Evolutionary conservation across 768 basidiomycete genomes (phyloP), one percentile per base, ranked within the genome.

Genomic region (Rhizopogon rudus): DNA sequence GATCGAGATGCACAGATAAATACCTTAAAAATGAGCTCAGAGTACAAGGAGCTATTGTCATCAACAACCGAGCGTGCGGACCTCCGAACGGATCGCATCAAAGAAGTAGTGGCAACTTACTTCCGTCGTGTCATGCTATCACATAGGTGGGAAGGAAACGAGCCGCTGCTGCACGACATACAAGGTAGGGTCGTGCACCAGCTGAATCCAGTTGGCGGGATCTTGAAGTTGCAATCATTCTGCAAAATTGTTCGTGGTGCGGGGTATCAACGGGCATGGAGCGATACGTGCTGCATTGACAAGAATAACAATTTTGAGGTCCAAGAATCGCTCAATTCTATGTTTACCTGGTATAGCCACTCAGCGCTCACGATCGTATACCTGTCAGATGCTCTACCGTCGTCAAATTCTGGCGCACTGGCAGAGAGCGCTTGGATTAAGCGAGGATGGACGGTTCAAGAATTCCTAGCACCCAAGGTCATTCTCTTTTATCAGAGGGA

Each of bases 391-490:
- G 40, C n/a, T n/a, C 40, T 6, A 5, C 16, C n/a, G n/a, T 40
- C 40, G 5, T 16, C 40, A 2, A 6, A 8, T 16, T 3, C 40
- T n/a, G 40, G 40, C 2, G 16, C 40, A 40, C n/a, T 40, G 16
- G n/a, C n/a, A n/a, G n/a, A 8, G 1, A 40, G 40, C 16, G 40
- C 3, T n/a, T 40, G 35, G 35, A 35, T 35, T 13, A 35, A 13
- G 12, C 9, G 65, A 39, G 65, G 64, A 3, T 67, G 65, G 66
- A 67, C 65, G 5, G 57, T 67, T 35, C 65, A 67, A 31, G 65
- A 67, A 50, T 53, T 63, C 60, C 16, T 67, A 14, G 66, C 64
- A 3, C 58, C 65, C n/a, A 68, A 59, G 50, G 51, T 60, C n/a
- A 58, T 67, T 55, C 66, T 64, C 22, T 66, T 67, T 57, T 67